phyloP scores from a whole-genome alignment of 75 land plant species.

The Pinus albicaulis region DNA sequence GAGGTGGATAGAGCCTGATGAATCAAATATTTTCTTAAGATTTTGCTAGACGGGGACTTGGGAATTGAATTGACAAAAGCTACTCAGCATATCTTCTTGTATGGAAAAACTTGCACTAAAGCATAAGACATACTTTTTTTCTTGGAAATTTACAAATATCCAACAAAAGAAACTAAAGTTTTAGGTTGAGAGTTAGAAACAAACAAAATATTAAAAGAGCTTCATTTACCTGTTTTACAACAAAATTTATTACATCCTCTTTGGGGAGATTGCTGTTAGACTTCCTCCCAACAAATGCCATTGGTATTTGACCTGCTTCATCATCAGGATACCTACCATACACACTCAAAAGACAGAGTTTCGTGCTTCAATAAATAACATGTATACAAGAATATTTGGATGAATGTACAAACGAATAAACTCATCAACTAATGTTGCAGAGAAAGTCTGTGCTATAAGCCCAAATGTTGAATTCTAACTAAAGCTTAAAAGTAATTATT shows the following conservation, averaged over 20 bases:
- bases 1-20: conserved; percentile 14
- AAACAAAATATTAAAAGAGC: not conserved
- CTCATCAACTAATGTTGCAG: not conserved
- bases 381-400: conserved; percentile 1
- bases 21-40: conserved; percentile 77
- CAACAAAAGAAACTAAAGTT: not conserved
- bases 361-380: too few relatives aligned
- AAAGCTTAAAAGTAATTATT: too few relatives aligned
- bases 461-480: too few relatives aligned
- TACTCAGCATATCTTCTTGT: conserved; percentile 65
- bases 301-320: conserved; percentile 47
- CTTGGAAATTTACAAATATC: not conserved
- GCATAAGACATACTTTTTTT: not conserved
- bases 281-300: conserved; percentile 42
- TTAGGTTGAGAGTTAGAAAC: not conserved
- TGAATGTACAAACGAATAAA: not conserved
- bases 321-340: conserved; percentile 40
- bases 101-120: conserved; percentile 59
- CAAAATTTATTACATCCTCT: conserved; percentile 26
- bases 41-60: conserved; percentile 70
- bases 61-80: conserved; percentile 53
- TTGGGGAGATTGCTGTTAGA: conserved; percentile 20
- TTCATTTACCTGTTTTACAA: conserved; percentile 35
- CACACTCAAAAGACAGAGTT: too few relatives aligned
- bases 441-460: not conserved